Evolutionary conservation across 202 grass and related monocot genomes (phyloP).

Genomic region (Tripidium arundinaceum): DNA sequence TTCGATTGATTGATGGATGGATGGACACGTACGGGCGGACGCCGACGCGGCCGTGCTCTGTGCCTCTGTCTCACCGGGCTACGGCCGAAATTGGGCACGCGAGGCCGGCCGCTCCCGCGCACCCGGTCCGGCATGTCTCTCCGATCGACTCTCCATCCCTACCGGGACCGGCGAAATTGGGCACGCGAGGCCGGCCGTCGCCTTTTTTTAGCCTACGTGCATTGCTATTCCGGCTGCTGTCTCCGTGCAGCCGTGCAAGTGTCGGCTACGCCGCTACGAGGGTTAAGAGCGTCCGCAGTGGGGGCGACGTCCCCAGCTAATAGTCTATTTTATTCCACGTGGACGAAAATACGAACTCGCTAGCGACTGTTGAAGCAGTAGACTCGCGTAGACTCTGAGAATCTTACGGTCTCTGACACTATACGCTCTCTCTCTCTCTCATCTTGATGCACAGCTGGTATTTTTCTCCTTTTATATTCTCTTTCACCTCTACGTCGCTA

Average conservation of each 20-base stretch:
- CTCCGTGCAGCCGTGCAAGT: background rate
- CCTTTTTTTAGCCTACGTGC: background rate
- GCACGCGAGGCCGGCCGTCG: no score
- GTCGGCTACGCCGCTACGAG: background rate
- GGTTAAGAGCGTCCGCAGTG: no score
- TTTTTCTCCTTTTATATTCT: no score
- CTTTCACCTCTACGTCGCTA: no score
- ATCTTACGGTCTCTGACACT: no score
- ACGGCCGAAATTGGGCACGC: background rate
- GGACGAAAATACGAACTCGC: no score
- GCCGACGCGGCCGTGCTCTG: slow-evolving; percentile 4
- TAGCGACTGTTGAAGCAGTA: no score
- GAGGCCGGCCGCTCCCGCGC: background rate
- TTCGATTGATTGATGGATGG: background rate
- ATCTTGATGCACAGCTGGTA: no score
- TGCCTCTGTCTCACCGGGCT: background rate
- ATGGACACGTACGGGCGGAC: background rate
- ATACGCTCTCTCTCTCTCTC: no score
- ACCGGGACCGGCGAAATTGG: background rate
- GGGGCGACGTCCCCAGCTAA: no score
- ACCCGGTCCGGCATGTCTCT: background rate
- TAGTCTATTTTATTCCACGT: no score
- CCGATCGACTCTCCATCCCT: background rate
- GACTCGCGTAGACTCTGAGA: no score
- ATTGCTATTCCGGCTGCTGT: background rate